These are phyloP conservation scores for Phaeodactylum tricornutum DNA, from an alignment of 108 stramenopile genomes.

Conservation along the genomic window DNA sequence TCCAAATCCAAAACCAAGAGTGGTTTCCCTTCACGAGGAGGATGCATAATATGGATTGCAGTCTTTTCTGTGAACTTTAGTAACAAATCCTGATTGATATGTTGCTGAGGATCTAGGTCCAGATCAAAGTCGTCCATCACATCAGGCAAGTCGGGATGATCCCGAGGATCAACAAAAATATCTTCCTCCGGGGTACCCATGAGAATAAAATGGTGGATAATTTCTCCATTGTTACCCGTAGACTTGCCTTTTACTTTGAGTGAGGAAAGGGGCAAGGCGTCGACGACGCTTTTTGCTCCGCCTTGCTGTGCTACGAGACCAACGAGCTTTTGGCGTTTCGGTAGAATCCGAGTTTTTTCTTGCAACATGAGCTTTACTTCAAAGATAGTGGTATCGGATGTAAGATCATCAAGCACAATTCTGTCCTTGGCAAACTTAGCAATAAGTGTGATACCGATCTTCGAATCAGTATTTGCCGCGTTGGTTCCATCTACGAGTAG, in stretches of 20 bases:
- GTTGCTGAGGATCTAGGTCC: conserved; percentile 78
- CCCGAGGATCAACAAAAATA: conserved; percentile 86
- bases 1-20: conserved; percentile 92
- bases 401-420: conserved; percentile 35
- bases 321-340: conserved; percentile 87
- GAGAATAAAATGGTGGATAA: conserved; percentile 71
- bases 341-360: conserved; percentile 60
- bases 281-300: conserved; percentile 26
- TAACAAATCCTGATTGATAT: conserved; percentile 79
- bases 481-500: too few species aligned
- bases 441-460: conserved; percentile 35
- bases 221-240: conserved; percentile 2
- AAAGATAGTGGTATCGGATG: conserved; percentile 40
- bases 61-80: conserved; percentile 80
- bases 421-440: conserved; percentile 79
- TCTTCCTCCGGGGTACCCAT: conserved; percentile 93
- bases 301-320: conserved; percentile 46
- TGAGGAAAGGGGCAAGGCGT: conserved; percentile 47
- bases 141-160: conserved; percentile 60
- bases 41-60: conserved; percentile 76
- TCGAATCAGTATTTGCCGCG: too few species aligned
- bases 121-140: conserved; percentile 89
- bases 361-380: conserved; percentile 51
- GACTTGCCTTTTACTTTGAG: conserved; percentile 35
- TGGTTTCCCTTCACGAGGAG: conserved; percentile 71